Conservation (phyloP, 2,329 filamentous ascomycete genomes). For the Dichotomopilus funicola region DNA sequence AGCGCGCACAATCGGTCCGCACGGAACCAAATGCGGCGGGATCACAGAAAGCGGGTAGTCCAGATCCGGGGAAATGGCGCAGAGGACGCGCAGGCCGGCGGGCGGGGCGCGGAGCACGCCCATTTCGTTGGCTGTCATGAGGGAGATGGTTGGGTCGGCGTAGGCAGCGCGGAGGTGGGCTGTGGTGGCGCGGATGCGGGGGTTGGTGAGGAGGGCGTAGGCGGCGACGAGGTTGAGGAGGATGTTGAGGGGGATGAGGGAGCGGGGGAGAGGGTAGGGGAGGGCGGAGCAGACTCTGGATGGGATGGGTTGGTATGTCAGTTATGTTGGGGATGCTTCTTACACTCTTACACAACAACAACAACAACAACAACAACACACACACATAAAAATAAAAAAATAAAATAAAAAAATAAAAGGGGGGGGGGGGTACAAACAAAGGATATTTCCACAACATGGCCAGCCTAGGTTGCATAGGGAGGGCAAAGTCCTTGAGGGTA, state of each 20-base stretch:
- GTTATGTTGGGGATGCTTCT: neutral
- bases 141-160: neutral
- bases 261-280: neutral
- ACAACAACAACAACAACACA: too few relatives aligned
- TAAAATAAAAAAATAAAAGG: too few relatives aligned
- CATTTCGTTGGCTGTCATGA: neutral
- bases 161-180: neutral
- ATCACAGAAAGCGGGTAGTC: neutral
- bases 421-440: neutral
- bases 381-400: too few relatives aligned
- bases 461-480: conserved; percentile 3
- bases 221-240: conserved; percentile 1
- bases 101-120: too few relatives aligned
- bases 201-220: neutral
- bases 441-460: conserved; percentile 6
- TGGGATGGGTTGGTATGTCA: neutral
- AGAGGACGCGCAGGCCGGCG: neutral
- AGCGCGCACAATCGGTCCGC: conserved; percentile 4
- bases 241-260: neutral
- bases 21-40: neutral
- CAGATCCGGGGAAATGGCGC: conserved; percentile 2
- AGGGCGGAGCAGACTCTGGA: neutral
- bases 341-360: too few relatives aligned
- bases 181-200: neutral
- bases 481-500: conserved; percentile 9